Percentiles rank a stretch among this genome's conserved stretches.
Conservation (phyloP, 2,329 filamentous ascomycete genomes). For the Orbilia blumenaviensis region DNA sequence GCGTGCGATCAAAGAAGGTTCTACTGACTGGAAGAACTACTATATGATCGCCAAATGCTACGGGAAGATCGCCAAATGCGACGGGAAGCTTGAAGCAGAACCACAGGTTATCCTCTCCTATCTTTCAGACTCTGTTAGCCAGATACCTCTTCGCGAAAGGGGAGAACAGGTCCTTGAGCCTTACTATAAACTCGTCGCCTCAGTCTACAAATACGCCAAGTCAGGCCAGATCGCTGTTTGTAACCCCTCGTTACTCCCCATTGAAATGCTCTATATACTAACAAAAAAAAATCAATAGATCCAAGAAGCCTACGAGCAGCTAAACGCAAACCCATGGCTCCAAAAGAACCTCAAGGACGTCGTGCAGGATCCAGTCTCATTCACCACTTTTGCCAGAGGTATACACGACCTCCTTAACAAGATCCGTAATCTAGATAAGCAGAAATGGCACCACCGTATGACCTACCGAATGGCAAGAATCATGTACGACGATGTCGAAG, state of each 20-base stretch:
- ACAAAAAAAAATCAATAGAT: conserved; percentile 61
- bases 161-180: conserved; percentile 85
- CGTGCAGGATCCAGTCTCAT: conserved; percentile 49
- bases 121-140: conserved; percentile 70
- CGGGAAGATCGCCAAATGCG: conserved; percentile 76
- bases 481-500: conserved; percentile 64
- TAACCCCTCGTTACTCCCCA: conserved; percentile 36
- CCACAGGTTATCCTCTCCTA: conserved; percentile 67
- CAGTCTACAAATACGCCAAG: conserved; percentile 81
- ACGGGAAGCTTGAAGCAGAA: conserved; percentile 73
- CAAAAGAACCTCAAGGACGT: conserved; percentile 49
- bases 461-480: conserved; percentile 75
- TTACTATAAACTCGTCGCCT: conserved; percentile 87
- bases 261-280: conserved; percentile 61
- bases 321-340: conserved; percentile 46
- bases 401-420: conserved; percentile 63
- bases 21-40: conserved; percentile 73
- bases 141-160: conserved; percentile 69
- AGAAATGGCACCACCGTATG: conserved; percentile 92
- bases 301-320: conserved; percentile 44
- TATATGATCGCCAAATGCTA: conserved; percentile 77
- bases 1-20: conserved; percentile 68
- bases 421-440: conserved; percentile 78
- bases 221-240: conserved; percentile 63
- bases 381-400: conserved; percentile 34